Base-by-base conservation (phyloP, 495 filamentous ascomycete species). In the Penicillium coprophilum region DNA sequence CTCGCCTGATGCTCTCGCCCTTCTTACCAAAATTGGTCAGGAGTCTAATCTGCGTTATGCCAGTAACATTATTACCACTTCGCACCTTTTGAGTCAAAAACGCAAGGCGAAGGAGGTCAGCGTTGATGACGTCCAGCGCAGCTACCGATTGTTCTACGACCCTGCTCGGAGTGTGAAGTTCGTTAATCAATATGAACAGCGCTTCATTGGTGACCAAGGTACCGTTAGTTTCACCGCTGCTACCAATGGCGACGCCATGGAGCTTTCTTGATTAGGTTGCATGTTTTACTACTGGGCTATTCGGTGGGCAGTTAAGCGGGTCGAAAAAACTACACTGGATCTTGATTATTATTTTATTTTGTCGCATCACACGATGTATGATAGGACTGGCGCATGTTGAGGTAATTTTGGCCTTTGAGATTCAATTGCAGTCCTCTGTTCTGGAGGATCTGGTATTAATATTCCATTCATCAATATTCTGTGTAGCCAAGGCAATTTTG, bases 31-130 rank as follows among this genome's bases (percentile, higher is more conserved):
- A 76, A 93, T 97, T 65, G 95, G 92, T 23, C 84, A 94, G 59
- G 93, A 98, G 71, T 87, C 91, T 7, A 92, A 93, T 30, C 80
- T 98, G 17, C 80, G 94, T 50, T 98, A 98, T 68, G 92, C 90
- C 4, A 92, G 90, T 76, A 96, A 97, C 66, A 85, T 97, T 20
- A 96, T 99, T 75, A 96, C 89, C 7, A 97, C 95, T 2, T 91
- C 91, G 6, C 83, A 91, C 67, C 81, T 97, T 13, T 80, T 97
- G 50, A 77, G 80, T 62, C 71, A 80, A 74, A 97, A 97, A 82
- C 80, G 92, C 54, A 87, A 86, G 58, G 85, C 84, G 28, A 86
- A 86, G 60, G 87, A 94, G 66, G 88, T 99, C 45, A 83, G 82
- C 59, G 80, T 94, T 49, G 82, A 89, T 40, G 95, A 99, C 68